Percentiles rank a stretch among this genome's conserved stretches.
These are phyloP conservation scores for Arachis stenosperma DNA, from an alignment of 306 rosid genomes.

Conservation along the genomic window DNA sequence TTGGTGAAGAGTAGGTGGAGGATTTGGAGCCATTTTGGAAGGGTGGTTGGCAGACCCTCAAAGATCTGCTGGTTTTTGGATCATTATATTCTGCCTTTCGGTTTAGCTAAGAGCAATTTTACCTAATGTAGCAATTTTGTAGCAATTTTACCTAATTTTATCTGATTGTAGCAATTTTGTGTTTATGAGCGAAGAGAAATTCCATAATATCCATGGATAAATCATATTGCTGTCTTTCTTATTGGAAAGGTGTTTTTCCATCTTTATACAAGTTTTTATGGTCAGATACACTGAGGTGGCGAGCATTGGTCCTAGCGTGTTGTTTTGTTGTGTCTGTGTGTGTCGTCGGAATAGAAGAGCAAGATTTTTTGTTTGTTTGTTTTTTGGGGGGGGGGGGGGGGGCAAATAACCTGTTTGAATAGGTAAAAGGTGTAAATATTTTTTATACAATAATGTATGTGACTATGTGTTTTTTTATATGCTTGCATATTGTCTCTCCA, in stretches of 20 bases:
- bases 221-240: not conserved
- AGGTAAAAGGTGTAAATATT: conserved; percentile 2
- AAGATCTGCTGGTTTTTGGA: not conserved
- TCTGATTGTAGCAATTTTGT: not conserved
- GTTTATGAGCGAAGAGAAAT: conserved; percentile 2
- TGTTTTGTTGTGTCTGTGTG: not conserved
- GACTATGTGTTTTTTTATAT: not conserved
- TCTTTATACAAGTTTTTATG: not conserved
- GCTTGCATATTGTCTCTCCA: conserved; percentile 7
- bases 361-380: not conserved
- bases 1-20: not conserved
- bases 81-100: not conserved
- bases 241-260: not conserved
- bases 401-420: not conserved
- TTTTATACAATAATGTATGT: not conserved
- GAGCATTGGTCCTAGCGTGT: not conserved
- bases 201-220: not conserved
- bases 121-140: too few relatives aligned
- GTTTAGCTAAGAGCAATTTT: not conserved
- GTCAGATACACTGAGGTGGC: not conserved
- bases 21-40: not conserved
- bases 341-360: too few relatives aligned
- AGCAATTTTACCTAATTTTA: not conserved
- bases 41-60: not conserved
- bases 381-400: not conserved